Percentiles rank a stretch among this genome's conserved stretches.
These are phyloP conservation scores for Oemleria cerasiformis DNA, from an alignment of 306 rosid genomes.

Conservation along the genomic window DNA sequence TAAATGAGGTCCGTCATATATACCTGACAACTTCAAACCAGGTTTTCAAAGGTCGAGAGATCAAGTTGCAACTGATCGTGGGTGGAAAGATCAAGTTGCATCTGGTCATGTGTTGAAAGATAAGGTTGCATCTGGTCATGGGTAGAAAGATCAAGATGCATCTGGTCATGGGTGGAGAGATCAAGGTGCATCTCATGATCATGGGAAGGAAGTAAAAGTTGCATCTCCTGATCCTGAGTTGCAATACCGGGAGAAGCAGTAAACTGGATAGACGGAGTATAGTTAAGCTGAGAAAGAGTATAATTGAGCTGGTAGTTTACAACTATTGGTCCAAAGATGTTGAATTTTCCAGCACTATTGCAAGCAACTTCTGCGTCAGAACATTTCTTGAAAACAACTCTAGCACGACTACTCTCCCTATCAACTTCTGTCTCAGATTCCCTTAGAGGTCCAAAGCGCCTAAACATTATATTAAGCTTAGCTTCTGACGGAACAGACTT, in stretches of 20 bases:
- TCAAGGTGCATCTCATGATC: constrained; percentile 49
- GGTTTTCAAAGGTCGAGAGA: constrained; percentile 45
- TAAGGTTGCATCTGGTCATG: constrained; percentile 72
- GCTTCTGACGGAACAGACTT: constrained; percentile 75
- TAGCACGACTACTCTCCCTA: constrained; percentile 79
- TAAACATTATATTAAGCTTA: constrained; percentile 76
- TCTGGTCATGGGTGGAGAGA: constrained; percentile 53
- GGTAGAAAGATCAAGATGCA: constrained; percentile 74
- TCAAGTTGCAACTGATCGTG: constrained; percentile 29
- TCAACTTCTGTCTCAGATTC: constrained; percentile 93
- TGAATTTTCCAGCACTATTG: constrained; percentile 86
- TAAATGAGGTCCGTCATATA: constrained; percentile 14
- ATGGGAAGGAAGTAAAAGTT: constrained; percentile 50
- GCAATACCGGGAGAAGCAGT: constrained; percentile 57
- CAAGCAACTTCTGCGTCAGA: constrained; percentile 85
- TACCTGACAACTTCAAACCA: constrained; percentile 54
- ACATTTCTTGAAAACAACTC: constrained; percentile 80
- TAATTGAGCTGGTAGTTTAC: constrained; percentile 87
- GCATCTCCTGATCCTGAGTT: constrained; percentile 73
- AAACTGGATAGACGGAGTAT: constrained; percentile 62
- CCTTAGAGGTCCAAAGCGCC: constrained; percentile 87
- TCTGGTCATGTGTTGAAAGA: constrained; percentile 73
- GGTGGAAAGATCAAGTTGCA: constrained; percentile 71
- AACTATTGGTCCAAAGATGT: constrained; percentile 68
- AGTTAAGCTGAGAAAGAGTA: constrained; percentile 64